A percentile compares a stretch with the other conserved stretches of the same genome.
phyloP scores from a whole-genome alignment of 805 yeast genomes.

The Metschnikowia gelsemii region DNA sequence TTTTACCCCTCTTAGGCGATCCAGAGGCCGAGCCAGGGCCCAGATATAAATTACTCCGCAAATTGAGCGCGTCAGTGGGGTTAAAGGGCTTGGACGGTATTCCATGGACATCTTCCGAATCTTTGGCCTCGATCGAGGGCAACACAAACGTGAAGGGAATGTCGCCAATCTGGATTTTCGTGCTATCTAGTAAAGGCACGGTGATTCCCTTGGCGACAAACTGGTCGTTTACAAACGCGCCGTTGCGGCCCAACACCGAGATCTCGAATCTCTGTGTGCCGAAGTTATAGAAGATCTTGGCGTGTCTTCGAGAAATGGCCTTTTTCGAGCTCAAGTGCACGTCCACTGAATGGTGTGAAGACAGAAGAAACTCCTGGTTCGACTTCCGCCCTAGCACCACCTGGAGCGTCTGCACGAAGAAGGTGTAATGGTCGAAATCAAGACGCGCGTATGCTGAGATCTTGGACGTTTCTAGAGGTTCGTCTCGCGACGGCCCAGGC shows the following conservation, averaged over 20 bases:
- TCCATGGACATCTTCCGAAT: slow-evolving; percentile 25
- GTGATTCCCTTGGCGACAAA: slow-evolving; percentile 91
- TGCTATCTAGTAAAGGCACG: slow-evolving; percentile 77
- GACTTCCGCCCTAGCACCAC: slow-evolving; percentile 89
- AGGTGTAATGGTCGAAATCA: slow-evolving; percentile 90
- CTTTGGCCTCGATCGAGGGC: slow-evolving; percentile 59
- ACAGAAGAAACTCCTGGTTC: slow-evolving; percentile 48
- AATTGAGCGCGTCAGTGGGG: slow-evolving; percentile 61
- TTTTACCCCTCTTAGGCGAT: slow-evolving; percentile 21
- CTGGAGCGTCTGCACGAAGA: slow-evolving; percentile 94
- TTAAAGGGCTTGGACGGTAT: slow-evolving; percentile 42
- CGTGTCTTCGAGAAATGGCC: slow-evolving; percentile 92
- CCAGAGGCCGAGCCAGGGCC: slow-evolving; percentile 21
- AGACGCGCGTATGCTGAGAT: slow-evolving; percentile 69
- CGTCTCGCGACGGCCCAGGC: background rate
- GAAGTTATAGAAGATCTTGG: slow-evolving; percentile 92
- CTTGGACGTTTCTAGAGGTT: slow-evolving; percentile 17
- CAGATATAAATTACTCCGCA: slow-evolving; percentile 50
- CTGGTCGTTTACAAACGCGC: slow-evolving; percentile 91
- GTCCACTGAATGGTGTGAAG: slow-evolving; percentile 75
- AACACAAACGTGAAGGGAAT: slow-evolving; percentile 84
- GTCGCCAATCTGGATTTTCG: slow-evolving; percentile 90
- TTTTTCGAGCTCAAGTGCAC: slow-evolving; percentile 90
- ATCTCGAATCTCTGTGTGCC: slow-evolving; percentile 94
- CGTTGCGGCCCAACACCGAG: slow-evolving; percentile 89